A percentile compares a stretch with the other conserved stretches of the same genome.
These are phyloP conservation scores for Neophaeococcomyces aloes DNA, from an alignment of 2,329 filamentous ascomycete species.

Conservation along the genomic window DNA sequence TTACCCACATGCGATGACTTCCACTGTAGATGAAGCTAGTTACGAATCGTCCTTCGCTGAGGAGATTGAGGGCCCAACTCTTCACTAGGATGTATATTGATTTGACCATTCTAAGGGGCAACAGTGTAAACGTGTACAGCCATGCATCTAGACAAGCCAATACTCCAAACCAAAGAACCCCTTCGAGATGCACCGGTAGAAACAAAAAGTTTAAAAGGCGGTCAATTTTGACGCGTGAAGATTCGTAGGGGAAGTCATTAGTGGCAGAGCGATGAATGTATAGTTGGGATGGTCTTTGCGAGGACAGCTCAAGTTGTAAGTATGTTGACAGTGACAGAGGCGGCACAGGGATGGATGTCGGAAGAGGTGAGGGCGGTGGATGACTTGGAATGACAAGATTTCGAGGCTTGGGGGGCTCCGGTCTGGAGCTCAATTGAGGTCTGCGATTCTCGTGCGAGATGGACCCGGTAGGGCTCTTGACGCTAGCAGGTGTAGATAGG, in stretches of 20 bases:
- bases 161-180: conserved; percentile 75
- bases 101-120: conserved; percentile 77
- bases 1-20: conserved; percentile 64
- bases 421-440: neutral
- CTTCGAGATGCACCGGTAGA: conserved; percentile 70
- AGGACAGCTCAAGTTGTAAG: conserved; percentile 54
- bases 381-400: conserved; percentile 14
- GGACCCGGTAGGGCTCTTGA: neutral
- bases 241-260: conserved; percentile 71
- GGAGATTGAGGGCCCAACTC: conserved; percentile 67
- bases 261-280: conserved; percentile 51
- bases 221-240: conserved; percentile 82
- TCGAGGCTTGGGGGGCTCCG: neutral
- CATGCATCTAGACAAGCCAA: conserved; percentile 89
- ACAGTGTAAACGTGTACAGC: conserved; percentile 92
- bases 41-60: conserved; percentile 62
- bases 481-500: conserved; percentile 8
- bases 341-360: conserved; percentile 47
- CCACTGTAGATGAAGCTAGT: conserved; percentile 69
- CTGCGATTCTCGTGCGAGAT: conserved; percentile 1
- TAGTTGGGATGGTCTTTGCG: conserved; percentile 49
- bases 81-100: conserved; percentile 63
- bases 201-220: conserved; percentile 79
- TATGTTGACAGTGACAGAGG: conserved; percentile 55
- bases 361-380: conserved; percentile 37